phyloP scores from a whole-genome alignment of 139 green algal genomes.

The Chlorella sp. region DNA sequence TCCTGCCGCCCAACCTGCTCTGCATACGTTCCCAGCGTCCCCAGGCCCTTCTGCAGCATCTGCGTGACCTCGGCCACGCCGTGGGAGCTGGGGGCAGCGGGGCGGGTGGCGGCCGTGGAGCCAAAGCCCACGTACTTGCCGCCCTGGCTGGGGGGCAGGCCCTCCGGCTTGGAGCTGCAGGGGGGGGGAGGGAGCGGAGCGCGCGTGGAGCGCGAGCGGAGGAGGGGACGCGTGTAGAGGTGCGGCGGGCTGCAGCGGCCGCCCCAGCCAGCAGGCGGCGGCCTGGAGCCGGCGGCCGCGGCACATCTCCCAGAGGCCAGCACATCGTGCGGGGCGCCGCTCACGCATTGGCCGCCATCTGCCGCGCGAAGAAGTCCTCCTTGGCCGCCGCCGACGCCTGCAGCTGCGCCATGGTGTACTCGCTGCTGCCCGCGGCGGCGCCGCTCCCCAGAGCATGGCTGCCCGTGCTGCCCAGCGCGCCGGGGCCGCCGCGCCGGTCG shows the following conservation, averaged over 20 bases:
- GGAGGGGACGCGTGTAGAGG: no score
- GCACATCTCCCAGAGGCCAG: no score
- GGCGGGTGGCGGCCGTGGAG: slow-evolving; percentile 48
- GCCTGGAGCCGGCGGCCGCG: no score
- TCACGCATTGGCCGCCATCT: slow-evolving; percentile 86
- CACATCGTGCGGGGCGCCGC: no score
- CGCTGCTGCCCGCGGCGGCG: slow-evolving; percentile 6
- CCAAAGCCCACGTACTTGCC: slow-evolving; percentile 99
- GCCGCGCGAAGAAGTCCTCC: slow-evolving; percentile 91
- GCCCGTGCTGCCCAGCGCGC: neutral
- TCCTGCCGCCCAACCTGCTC: slow-evolving; percentile 55
- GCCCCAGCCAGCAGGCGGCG: no score
- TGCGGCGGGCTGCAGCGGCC: no score
- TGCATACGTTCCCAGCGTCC: neutral
- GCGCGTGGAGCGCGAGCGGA: no score
- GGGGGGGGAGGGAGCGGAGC: no score
- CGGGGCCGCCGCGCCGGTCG: neutral
- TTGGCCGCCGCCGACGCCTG: slow-evolving; percentile 80
- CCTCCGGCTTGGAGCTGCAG: slow-evolving; percentile 74
- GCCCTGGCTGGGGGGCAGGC: slow-evolving; percentile 88
- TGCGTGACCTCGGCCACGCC: slow-evolving; percentile 22
- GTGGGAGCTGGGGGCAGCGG: neutral
- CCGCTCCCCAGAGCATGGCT: neutral
- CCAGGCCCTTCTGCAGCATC: neutral
- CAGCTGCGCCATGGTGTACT: slow-evolving; percentile 71